Conservation (phyloP, 2,329 filamentous ascomycete species). For the Cercospora zeae-maydis region DNA sequence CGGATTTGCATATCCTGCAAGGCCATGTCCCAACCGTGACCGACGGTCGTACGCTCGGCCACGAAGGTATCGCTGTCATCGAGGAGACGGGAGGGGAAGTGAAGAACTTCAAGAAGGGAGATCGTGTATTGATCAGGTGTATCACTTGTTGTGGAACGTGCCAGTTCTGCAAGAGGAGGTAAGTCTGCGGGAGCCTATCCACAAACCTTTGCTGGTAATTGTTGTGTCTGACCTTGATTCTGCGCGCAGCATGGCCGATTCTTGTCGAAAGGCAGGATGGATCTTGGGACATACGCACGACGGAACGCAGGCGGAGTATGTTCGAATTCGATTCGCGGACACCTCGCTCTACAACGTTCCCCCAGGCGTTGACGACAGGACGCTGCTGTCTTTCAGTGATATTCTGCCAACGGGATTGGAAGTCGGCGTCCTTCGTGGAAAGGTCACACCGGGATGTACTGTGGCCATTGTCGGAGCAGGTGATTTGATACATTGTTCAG, state of each 20-base stretch:
- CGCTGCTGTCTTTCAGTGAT: conserved; percentile 53
- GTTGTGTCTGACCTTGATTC: neutral
- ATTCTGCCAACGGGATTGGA: conserved; percentile 57
- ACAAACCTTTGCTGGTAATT: too few relatives aligned
- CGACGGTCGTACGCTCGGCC: conserved; percentile 49
- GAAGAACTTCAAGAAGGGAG: conserved; percentile 47
- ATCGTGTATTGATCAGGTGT: conserved; percentile 45
- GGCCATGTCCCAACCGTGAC: conserved; percentile 51
- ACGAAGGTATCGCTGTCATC: conserved; percentile 53
- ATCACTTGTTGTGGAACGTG: conserved; percentile 53
- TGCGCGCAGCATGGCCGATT: conserved; percentile 48
- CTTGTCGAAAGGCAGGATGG: conserved; percentile 56
- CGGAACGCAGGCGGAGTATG: conserved; percentile 57
- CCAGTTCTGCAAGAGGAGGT: conserved; percentile 45
- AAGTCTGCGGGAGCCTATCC: neutral
- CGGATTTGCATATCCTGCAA: conserved; percentile 55
- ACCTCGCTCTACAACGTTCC: conserved; percentile 49
- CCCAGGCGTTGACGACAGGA: conserved; percentile 40
- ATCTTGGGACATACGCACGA: conserved; percentile 52
- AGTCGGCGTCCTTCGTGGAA: conserved; percentile 52
- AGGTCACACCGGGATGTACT: conserved; percentile 51
- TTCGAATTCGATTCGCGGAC: conserved; percentile 51
- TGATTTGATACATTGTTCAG: neutral
- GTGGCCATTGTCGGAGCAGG: conserved; percentile 53
- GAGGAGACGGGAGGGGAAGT: conserved; percentile 47